Evolutionary conservation across 2,329 filamentous ascomycete species (phyloP), one percentile per base, ranked within the genome.

Genomic region (Teratosphaeria pseudoeucalypti): DNA sequence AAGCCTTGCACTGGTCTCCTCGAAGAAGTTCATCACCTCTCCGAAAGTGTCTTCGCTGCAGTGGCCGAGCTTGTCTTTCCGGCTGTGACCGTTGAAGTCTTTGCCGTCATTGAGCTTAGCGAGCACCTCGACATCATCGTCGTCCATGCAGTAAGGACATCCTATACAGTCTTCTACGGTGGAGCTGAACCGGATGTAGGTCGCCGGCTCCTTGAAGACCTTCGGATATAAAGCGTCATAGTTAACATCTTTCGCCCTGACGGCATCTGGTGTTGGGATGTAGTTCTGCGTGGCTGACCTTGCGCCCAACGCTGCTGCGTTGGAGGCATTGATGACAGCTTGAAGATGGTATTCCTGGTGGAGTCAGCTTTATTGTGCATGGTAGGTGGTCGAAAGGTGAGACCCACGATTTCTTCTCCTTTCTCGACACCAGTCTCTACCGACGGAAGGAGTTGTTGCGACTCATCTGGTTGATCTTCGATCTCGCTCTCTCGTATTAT

Each of bases 351-450:
- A 91, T 87, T 96, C 92, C 92, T 96, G 73, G 65, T 19, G 43
- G 19, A 16, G 9, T 49, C 19, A 49, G 16, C n/a, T 49, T n/a
- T n/a, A 9, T 6, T 23, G 16, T 49, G 43, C 43, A 19, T 49
- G 43, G 43, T 49, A 49, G n/a, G 19, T 26, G n/a, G 11, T 56
- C 43, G 16, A 39, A 43, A 47, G 59, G 58, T 34, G 60, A 26
- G 56, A 89, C 91, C 85, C 77, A 96, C 94, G 79, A 92, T 92
- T 84, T 97, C 92, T 78, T 99, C 94, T 65, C 86, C 89, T 74
- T 95, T 92, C 77, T 99, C 94, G 69, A 99, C 94, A 76, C 94
- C 94, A 66, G 92, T 96, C 73, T 94, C 91, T 73, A 96, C 90
- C 71, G 87, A 90, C 78, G 81, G 85, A 79, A 84, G 89, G 73